Percentiles rank a stretch among this genome's conserved stretches.
phyloP scores from a whole-genome alignment of 2,329 filamentous ascomycete genomes.

The Cladosporium halotolerans region DNA sequence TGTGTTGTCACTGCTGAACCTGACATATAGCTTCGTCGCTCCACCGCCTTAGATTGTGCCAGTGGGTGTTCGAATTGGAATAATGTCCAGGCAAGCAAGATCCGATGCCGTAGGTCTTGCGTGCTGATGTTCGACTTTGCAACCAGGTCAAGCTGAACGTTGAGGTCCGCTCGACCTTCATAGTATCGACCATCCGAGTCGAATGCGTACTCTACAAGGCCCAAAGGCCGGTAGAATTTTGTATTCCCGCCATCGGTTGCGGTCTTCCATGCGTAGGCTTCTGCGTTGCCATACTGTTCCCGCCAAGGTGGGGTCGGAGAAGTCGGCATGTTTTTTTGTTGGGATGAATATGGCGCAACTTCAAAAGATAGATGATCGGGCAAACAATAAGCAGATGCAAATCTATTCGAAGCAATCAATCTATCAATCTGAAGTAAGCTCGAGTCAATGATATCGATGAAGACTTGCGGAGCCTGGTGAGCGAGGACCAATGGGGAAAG shows the following conservation, averaged over 20 bases:
- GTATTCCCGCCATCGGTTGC: slow-evolving; percentile 15
- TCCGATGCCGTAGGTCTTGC: slow-evolving; percentile 29
- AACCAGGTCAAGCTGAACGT: slow-evolving; percentile 32
- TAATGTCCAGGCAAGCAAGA: slow-evolving; percentile 36
- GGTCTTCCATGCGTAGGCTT: slow-evolving; percentile 34
- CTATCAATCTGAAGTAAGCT: too few relatives aligned
- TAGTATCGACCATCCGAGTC: slow-evolving; percentile 39
- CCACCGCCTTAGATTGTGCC: slow-evolving; percentile 29
- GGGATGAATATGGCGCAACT: neutral
- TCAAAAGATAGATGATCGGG: neutral
- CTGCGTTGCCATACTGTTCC: slow-evolving; percentile 22
- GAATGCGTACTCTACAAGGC: slow-evolving; percentile 40
- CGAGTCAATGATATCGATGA: too few relatives aligned
- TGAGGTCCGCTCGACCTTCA: slow-evolving; percentile 43
- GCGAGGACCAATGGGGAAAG: too few relatives aligned
- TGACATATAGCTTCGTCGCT: slow-evolving; percentile 12
- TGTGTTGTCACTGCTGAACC: slow-evolving; percentile 6
- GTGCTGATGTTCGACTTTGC: slow-evolving; percentile 28
- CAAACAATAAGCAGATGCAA: too few relatives aligned
- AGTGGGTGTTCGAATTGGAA: slow-evolving; percentile 36
- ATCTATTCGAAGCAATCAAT: too few relatives aligned
- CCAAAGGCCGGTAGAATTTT: slow-evolving; percentile 34
- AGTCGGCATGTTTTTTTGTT: neutral
- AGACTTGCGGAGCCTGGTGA: too few relatives aligned
- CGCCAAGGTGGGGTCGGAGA: slow-evolving; percentile 15